phyloP scores from a whole-genome alignment of 352 stramenopile species.

The Phytophthora podocarpi region DNA sequence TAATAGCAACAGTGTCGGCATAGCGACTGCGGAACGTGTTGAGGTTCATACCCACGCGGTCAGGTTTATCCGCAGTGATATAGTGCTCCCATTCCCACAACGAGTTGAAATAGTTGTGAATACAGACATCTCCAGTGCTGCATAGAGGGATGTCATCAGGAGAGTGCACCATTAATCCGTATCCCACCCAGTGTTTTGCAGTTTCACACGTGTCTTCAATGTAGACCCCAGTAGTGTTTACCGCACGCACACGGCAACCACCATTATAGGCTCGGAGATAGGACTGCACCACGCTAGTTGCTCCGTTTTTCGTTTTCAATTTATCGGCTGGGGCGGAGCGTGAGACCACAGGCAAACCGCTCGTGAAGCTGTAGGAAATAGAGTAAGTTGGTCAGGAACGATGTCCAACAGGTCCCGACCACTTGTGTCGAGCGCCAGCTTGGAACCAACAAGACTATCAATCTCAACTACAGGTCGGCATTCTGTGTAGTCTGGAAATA shows the following conservation, averaged over 20 bases:
- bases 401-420: constrained; percentile 12
- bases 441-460: constrained; percentile 18
- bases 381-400: constrained; percentile 18
- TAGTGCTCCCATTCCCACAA: constrained; percentile 29
- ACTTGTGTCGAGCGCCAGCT: constrained; percentile 18
- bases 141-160: constrained; percentile 31
- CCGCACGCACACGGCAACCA: constrained; percentile 20
- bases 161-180: constrained; percentile 29
- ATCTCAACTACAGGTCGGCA: constrained; percentile 23
- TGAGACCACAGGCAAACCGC: constrained; percentile 12
- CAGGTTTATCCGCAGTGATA: neutral
- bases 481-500: constrained; percentile 36
- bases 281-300: constrained; percentile 16
- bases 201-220: constrained; percentile 24
- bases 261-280: constrained; percentile 31
- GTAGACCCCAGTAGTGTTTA: constrained; percentile 26
- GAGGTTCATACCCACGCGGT: constrained; percentile 18
- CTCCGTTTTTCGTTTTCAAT: constrained; percentile 13
- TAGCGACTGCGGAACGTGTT: constrained; percentile 28
- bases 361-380: constrained; percentile 37
- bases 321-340: neutral
- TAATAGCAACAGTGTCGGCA: constrained; percentile 23
- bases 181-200: constrained; percentile 14
- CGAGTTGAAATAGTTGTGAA: constrained; percentile 35
- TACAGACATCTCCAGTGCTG: constrained; percentile 19